A percentile compares a stretch with the other conserved stretches of the same genome.
Conservation (phyloP, 495 filamentous ascomycete species). For the Aspergillus taichungensis region DNA sequence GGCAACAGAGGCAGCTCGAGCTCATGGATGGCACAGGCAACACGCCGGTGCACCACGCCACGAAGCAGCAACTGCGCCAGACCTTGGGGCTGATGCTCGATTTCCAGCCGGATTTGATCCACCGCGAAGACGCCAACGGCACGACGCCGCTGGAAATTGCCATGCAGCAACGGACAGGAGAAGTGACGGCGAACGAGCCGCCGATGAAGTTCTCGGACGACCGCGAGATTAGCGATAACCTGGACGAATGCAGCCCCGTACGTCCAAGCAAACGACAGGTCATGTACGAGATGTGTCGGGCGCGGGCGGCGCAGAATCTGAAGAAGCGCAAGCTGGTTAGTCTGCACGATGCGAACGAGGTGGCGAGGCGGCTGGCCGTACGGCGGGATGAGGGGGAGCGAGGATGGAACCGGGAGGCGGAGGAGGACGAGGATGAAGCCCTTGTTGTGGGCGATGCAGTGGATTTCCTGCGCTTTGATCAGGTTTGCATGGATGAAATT, state of each 20-base stretch:
- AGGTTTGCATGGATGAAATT: no score
- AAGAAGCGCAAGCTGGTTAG: constrained; percentile 54
- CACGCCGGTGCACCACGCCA: constrained; percentile 50
- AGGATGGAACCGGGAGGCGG: neutral
- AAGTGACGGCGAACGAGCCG: constrained; percentile 11
- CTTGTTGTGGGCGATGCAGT: neutral
- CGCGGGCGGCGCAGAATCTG: neutral
- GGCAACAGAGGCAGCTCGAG: constrained; percentile 41
- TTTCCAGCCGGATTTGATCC: constrained; percentile 46
- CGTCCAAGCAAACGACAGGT: constrained; percentile 4
- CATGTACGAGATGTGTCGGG: constrained; percentile 18
- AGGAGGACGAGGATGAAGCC: constrained; percentile 1
- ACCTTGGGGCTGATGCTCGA: constrained; percentile 43
- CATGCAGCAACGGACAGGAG: constrained; percentile 39
- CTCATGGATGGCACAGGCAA: constrained; percentile 60
- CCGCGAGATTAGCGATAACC: constrained; percentile 2
- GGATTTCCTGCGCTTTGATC: neutral
- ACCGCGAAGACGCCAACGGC: constrained; percentile 62
- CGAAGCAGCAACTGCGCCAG: constrained; percentile 26
- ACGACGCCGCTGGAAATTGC: constrained; percentile 59
- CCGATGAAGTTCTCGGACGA: neutral
- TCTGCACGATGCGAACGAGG: constrained; percentile 63
- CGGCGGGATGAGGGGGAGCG: constrained; percentile 9
- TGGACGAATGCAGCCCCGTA: constrained; percentile 4
- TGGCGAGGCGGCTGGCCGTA: constrained; percentile 52